Evolutionary conservation across 768 basidiomycete species (phyloP), one percentile per base, ranked within the genome.

Genomic region (Pulveroboletus sp.): DNA sequence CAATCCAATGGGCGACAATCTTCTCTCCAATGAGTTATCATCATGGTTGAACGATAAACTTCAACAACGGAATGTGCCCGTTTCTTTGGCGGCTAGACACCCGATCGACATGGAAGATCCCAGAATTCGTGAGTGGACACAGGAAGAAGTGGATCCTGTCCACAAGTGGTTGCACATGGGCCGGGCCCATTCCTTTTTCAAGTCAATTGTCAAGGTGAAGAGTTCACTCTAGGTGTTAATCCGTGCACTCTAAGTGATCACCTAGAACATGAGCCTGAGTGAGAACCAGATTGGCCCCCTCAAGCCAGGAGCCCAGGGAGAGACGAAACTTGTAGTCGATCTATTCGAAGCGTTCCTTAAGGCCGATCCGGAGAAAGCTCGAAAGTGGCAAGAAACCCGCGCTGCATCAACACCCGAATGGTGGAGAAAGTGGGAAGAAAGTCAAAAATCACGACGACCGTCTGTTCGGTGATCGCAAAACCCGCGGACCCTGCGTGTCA

Each of bases 51-150:
- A 60, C 41, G 57, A 73, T 61, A 57, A 52, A 51, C 56, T 60
- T 12, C 46, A 55, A 30, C 58, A 47, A 49, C 50, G 57, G 31
- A 60, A 62, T 15, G 50, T 57, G 4, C 62, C 59, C 2, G 49
- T 48, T 39, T 51, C 42, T 8, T 51, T 72, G 52, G 61, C 43
- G 0, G 49, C 58, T 18, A 44, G 39, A 14, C 62, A 51, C 10
- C 45, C 57, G 11, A 40, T 64, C 40, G 47, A 70, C 26, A 65
- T 71, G 52, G 69, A 68, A 40, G 69, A 67, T 40, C 64, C 54
- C 1, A 65, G 76, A 43, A 68, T 77, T 17, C 70, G 76, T 9
- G 71, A 73, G 46, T 72, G 66, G 63, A 72, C 69, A 11, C 27
- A 11, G 11, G 69, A 73, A 30, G 78, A 78, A 48, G 54, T 64